phyloP scores from a whole-genome alignment of 1,284 basidiomycete genomes.

The Schizopora paradoxa region DNA sequence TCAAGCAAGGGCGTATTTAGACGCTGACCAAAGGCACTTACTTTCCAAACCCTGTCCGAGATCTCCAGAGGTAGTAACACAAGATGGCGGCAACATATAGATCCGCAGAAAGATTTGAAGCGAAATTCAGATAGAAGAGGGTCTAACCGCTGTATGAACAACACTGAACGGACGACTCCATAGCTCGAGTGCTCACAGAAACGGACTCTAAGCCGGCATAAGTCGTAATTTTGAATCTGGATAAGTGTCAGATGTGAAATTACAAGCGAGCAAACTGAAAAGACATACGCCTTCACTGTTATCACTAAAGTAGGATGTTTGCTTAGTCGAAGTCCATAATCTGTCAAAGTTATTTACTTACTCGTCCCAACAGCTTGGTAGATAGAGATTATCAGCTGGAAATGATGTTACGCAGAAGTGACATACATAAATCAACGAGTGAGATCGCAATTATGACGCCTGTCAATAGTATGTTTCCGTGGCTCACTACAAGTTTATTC shows the following conservation, averaged over 20 bases:
- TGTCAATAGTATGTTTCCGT: slow-evolving; percentile 19
- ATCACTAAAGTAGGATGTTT: slow-evolving; percentile 13
- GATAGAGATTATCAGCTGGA: not conserved
- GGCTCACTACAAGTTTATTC: slow-evolving; percentile 16
- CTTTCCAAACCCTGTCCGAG: slow-evolving; percentile 34
- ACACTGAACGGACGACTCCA: slow-evolving; percentile 11
- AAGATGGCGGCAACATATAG: slow-evolving; percentile 31
- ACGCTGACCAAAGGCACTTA: slow-evolving; percentile 16
- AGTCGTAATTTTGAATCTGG: slow-evolving; percentile 16
- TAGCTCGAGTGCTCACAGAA: slow-evolving; percentile 15
- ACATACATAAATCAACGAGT: slow-evolving; percentile 22
- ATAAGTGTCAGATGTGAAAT: not conserved
- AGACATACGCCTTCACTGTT: slow-evolving; percentile 19
- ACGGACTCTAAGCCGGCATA: slow-evolving; percentile 20
- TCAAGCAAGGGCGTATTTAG: not conserved
- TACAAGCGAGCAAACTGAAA: not conserved
- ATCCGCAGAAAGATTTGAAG: slow-evolving; percentile 27
- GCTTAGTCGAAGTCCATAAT: not conserved
- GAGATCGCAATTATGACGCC: slow-evolving; percentile 20
- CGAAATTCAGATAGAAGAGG: slow-evolving; percentile 27
- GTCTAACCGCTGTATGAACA: too few species aligned
- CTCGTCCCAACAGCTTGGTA: slow-evolving; percentile 20
- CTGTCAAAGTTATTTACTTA: slow-evolving; percentile 14
- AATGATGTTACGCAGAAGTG: not conserved
- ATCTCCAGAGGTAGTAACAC: slow-evolving; percentile 29